A percentile compares a stretch with the other conserved stretches of the same genome.
Evolutionary conservation across 352 stramenopile genomes (phyloP).

Genomic region (Aphanomyces invadans): DNA sequence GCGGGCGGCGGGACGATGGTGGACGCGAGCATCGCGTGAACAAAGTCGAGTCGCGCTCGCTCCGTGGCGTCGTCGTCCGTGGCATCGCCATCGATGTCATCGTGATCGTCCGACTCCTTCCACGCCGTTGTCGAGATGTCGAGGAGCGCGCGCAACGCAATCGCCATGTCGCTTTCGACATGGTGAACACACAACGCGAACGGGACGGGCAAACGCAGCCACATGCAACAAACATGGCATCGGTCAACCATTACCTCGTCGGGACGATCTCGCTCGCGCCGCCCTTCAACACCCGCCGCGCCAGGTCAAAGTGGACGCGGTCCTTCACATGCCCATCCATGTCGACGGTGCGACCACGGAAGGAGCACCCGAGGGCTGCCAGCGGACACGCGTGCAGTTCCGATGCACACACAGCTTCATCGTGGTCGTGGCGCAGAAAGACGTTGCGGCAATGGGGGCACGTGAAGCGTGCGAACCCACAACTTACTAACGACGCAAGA

Average conservation of each 20-base stretch:
- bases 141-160: constrained; percentile 1
- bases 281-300: not conserved
- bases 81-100: not conserved
- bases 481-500: not conserved
- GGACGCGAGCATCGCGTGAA: not conserved
- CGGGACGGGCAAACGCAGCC: not conserved
- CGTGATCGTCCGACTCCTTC: not conserved
- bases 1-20: not conserved
- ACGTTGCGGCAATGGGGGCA: constrained; percentile 4
- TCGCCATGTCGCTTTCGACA: not conserved
- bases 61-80: not conserved
- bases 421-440: constrained; percentile 1
- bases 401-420: not conserved
- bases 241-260: not conserved
- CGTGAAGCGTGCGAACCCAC: constrained; percentile 7
- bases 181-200: no score
- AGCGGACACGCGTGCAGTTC: not conserved
- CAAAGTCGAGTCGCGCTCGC: not conserved
- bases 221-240: constrained; percentile 3
- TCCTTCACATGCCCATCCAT: constrained; percentile 3
- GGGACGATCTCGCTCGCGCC: not conserved
- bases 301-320: not conserved
- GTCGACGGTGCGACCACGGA: not conserved
- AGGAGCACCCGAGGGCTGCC: not conserved
- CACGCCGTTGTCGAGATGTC: not conserved